phyloP scores from a whole-genome alignment of 2,329 filamentous ascomycete genomes.

The Herpomyces periplanetae region DNA sequence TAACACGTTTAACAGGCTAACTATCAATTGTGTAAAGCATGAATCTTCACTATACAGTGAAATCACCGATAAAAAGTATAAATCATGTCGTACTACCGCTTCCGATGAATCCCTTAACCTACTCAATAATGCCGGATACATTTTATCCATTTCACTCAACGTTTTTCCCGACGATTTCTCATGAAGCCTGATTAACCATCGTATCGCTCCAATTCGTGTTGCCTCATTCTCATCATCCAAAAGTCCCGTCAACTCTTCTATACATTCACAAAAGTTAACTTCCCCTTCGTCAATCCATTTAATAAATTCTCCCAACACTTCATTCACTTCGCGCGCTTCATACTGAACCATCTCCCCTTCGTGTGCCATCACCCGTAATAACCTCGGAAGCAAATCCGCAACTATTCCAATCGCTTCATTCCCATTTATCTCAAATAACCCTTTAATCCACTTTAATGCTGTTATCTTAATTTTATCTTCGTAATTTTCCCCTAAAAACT shows the following conservation, averaged over 20 bases:
- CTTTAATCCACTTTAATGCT: slow-evolving; percentile 70
- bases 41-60: slow-evolving; percentile 85
- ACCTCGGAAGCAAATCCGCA: slow-evolving; percentile 55
- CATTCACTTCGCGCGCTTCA: slow-evolving; percentile 59
- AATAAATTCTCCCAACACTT: slow-evolving; percentile 66
- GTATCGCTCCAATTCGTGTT: slow-evolving; percentile 62
- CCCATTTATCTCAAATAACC: slow-evolving; percentile 81
- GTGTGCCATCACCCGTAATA: slow-evolving; percentile 73
- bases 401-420: slow-evolving; percentile 87
- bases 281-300: slow-evolving; percentile 48
- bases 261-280: slow-evolving; percentile 77
- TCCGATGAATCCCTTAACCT: slow-evolving; percentile 83
- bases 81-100: slow-evolving; percentile 68
- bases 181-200: slow-evolving; percentile 92
- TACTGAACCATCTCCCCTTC: slow-evolving; percentile 57
- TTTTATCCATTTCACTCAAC: slow-evolving; percentile 78
- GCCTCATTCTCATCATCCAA: slow-evolving; percentile 92
- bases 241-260: slow-evolving; percentile 60
- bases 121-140: slow-evolving; percentile 77
- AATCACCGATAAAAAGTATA: slow-evolving; percentile 76
- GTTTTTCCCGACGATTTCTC: slow-evolving; percentile 60
- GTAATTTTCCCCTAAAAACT: slow-evolving; percentile 43
- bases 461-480: slow-evolving; percentile 77
- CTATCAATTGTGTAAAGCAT: slow-evolving; percentile 94
- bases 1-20: slow-evolving; percentile 72